phyloP scores from a whole-genome alignment of 331 rosid species.

The Malus hybrid region DNA sequence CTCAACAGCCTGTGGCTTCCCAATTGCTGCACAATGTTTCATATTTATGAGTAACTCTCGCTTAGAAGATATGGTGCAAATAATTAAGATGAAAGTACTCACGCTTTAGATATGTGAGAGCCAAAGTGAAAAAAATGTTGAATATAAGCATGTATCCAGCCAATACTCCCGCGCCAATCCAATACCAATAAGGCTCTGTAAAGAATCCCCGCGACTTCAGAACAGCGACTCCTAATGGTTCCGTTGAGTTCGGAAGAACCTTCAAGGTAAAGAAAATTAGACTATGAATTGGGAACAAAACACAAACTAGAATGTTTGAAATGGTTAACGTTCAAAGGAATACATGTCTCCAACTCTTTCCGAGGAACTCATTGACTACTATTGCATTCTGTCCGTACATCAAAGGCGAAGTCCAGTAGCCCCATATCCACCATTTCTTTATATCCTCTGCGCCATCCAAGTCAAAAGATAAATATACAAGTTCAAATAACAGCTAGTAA shows the following conservation, averaged over 20 bases:
- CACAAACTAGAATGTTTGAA: neutral
- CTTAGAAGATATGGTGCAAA: neutral
- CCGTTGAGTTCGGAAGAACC: constrained; percentile 35
- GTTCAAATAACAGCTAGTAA: neutral
- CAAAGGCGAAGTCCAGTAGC: constrained; percentile 42
- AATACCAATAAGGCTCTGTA: constrained; percentile 44
- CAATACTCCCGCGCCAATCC: constrained; percentile 53
- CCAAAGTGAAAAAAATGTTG: constrained; percentile 40
- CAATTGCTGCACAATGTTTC: constrained; percentile 25
- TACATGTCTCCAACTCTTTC: constrained; percentile 45
- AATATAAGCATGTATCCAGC: constrained; percentile 36
- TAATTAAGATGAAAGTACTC: constrained; percentile 10
- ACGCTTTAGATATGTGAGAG: constrained; percentile 49
- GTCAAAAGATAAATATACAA: neutral
- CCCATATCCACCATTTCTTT: constrained; percentile 70
- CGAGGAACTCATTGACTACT: constrained; percentile 50
- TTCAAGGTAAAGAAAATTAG: constrained; percentile 12
- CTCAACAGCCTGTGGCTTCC: constrained; percentile 24
- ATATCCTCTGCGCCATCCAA: constrained; percentile 30
- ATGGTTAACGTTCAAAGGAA: neutral
- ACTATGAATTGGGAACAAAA: neutral
- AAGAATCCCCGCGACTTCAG: constrained; percentile 45
- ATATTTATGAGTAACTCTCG: neutral
- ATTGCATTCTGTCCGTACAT: constrained; percentile 39
- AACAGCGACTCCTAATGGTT: constrained; percentile 41